phyloP scores from a whole-genome alignment of 257 asterid species.

The Paraleonurus japonicus region DNA sequence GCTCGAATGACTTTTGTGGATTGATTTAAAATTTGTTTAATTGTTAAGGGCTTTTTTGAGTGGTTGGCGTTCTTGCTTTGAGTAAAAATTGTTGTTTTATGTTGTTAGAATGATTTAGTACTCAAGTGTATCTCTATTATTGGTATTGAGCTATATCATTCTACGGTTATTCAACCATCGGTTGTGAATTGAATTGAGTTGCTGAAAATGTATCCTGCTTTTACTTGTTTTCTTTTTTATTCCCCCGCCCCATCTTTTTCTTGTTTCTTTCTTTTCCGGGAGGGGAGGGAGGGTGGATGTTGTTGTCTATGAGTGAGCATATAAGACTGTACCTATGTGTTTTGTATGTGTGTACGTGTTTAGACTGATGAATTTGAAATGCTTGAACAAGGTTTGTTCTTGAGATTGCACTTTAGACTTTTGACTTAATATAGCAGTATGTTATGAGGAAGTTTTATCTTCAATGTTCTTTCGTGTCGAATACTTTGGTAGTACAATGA shows the following conservation, averaged over 20 bases:
- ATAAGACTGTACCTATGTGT: neutral
- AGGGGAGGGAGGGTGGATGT: neutral
- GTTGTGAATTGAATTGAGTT: conserved; percentile 11
- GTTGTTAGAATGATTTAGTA: neutral
- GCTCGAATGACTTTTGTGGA: conserved; percentile 15
- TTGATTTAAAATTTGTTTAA: conserved; percentile 4
- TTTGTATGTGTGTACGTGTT: neutral
- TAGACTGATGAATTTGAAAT: conserved; percentile 17
- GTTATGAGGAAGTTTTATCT: neutral
- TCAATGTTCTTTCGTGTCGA: neutral
- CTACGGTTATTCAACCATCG: neutral
- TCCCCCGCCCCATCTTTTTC: too few relatives aligned
- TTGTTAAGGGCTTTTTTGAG: conserved; percentile 5
- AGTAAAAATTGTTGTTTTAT: neutral
- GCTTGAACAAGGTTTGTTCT: conserved; percentile 7
- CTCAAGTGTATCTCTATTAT: neutral
- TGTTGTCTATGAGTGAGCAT: neutral
- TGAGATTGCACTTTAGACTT: neutral
- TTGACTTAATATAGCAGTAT: neutral
- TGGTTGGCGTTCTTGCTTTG: conserved; percentile 22
- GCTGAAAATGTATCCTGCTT: conserved; percentile 14
- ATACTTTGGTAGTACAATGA: neutral
- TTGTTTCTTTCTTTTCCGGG: neutral
- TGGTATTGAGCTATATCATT: neutral
- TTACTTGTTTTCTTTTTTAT: neutral